Conservation (phyloP, 306 rosid species). For the Myrica gale region DNA sequence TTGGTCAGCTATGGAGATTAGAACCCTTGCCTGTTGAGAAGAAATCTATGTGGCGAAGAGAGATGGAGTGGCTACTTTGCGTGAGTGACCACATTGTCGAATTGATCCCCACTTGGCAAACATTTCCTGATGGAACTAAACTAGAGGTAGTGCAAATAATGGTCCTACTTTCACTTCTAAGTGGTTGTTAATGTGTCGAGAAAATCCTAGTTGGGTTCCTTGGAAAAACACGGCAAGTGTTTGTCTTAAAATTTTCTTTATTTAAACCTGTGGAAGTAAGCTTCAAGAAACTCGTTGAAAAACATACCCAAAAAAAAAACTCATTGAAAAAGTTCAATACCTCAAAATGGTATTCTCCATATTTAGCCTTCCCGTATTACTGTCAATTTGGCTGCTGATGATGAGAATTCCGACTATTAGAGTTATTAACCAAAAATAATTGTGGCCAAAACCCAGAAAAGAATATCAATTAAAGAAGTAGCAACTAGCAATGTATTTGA, state of each 20-base stretch:
- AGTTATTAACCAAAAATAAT: background rate
- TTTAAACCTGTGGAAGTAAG: conserved; percentile 3
- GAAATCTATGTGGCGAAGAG: conserved; percentile 60
- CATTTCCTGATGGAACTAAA: conserved; percentile 55
- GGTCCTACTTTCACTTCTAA: background rate
- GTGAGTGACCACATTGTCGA: conserved; percentile 58
- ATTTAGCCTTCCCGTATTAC: background rate
- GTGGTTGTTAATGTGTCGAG: background rate
- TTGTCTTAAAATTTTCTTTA: background rate
- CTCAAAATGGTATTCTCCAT: background rate
- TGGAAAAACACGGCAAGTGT: background rate
- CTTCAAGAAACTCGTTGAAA: background rate
- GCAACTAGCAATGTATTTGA: background rate
- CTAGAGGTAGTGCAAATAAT: conserved; percentile 39
- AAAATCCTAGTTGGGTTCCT: background rate
- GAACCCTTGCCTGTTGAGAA: conserved; percentile 51
- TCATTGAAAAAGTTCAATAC: background rate
- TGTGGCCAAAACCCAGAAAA: background rate
- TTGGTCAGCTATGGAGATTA: conserved; percentile 61
- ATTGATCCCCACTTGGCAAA: conserved; percentile 51
- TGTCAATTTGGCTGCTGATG: background rate
- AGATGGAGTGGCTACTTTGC: conserved; percentile 56
- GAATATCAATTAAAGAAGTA: background rate
- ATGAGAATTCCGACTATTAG: background rate
- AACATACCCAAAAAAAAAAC: too few relatives aligned